A percentile compares a stretch with the other conserved stretches of the same genome.
phyloP scores from a whole-genome alignment of 2,329 filamentous ascomycete species.

The Aspergillus terreus region DNA sequence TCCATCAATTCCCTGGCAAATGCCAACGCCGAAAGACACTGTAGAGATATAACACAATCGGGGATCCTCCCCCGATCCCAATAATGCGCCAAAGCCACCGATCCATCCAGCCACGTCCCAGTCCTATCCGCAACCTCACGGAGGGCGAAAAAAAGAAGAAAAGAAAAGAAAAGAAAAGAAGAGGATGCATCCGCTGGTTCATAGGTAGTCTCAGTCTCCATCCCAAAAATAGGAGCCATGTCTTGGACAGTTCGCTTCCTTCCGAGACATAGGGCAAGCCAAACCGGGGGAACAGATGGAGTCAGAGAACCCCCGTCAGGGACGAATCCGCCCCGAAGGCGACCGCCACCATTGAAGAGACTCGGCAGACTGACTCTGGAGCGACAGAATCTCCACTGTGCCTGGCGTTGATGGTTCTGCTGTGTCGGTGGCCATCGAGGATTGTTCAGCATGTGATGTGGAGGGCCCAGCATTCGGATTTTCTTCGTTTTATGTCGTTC shows the following conservation, averaged over 20 bases:
- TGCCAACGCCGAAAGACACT: no score
- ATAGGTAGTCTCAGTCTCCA: no score
- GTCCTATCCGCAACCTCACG: background rate
- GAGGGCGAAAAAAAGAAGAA: background rate
- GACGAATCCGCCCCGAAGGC: no score
- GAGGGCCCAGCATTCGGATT: background rate
- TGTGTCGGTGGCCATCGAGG: background rate
- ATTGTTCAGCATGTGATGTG: background rate
- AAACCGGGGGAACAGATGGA: background rate
- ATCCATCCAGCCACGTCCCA: background rate
- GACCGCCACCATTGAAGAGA: no score
- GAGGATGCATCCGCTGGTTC: background rate
- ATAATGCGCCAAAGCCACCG: background rate
- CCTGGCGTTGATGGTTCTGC: background rate
- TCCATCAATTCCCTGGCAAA: background rate
- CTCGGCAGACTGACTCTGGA: no score
- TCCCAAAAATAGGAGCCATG: background rate
- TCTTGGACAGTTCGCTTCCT: slow-evolving; percentile 1
- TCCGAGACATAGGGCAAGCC: background rate
- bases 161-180: background rate
- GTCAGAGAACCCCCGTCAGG: no score
- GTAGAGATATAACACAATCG: background rate
- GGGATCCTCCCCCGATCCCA: background rate
- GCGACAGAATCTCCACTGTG: no score
- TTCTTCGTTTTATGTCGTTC: background rate